Base-by-base conservation (phyloP, 257 asterid genomes). In the Forsythia viridissima region DNA sequence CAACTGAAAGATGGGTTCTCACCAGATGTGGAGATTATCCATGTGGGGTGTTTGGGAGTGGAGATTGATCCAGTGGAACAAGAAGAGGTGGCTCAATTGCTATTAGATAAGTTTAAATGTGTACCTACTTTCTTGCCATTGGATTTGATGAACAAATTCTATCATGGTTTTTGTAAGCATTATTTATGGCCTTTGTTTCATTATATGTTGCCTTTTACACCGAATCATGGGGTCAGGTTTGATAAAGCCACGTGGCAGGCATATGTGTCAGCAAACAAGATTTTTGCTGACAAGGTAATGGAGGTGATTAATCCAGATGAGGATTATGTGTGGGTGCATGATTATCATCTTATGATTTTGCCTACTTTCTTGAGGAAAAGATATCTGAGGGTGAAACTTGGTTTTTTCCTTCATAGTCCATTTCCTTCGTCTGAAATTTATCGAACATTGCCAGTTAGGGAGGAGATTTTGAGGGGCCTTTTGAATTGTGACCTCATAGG, bases 151-250 rank as follows among this genome's bases (percentile, higher is more conserved):
- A 85, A 80, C 77, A 84, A 80, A 21, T 89, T 76, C 57, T 89
- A 89, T 71, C 91, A 89, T 84, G 92, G 92, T 12, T 89, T 89
- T 51, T 87, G 92, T 79, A 89, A 89, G 79, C 92, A 89, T 69
- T 85, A 87, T 43, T 77, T 89, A 0, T 89, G 92, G 92, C 92
- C 91, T 69, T 48, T 89, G 80, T 83, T 89, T 84, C 92, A 89
- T 65, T 87, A 87, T 20, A 78, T 89, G 91, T 79, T 89, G 71
- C 92, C 92, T 57, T 65, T 87, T 72, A 80, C 87, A 11, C 76
- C 86, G 12, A 83, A 81, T 59, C 83, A 85, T 61, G 92, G 91
- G n/a, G 82, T 80, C 10, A 77, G 87, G 80, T 89, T 89, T 61
- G 89, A 89, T 68, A 81, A 73, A 74, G 34, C 72, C 38, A 40